Conservation (phyloP, 1,139 yeast species). For the Saccharomyces pastorianus region DNA sequence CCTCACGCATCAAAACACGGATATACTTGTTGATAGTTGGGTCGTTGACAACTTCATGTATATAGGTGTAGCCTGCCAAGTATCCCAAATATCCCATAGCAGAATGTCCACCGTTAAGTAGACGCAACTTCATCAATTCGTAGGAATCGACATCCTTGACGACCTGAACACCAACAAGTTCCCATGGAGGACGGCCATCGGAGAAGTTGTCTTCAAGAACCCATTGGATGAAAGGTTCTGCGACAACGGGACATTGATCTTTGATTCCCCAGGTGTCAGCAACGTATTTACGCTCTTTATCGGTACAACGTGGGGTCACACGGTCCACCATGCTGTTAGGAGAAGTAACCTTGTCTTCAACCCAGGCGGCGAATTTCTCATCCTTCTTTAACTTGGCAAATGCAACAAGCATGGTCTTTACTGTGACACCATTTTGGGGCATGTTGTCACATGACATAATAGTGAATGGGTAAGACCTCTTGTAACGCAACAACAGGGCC, state of each 20-base stretch:
- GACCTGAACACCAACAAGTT: constrained; percentile 7
- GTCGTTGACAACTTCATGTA: constrained; percentile 7
- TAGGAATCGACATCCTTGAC: constrained; percentile 4
- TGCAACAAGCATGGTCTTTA: constrained; percentile 6
- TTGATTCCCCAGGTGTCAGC: background rate
- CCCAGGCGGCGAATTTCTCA: constrained; percentile 5
- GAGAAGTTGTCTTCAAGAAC: constrained; percentile 7
- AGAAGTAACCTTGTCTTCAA: constrained; percentile 4
- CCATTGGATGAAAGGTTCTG: constrained; percentile 9
- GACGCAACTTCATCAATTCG: constrained; percentile 5
- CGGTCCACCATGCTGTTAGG: constrained; percentile 8
- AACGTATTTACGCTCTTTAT: constrained; percentile 2
- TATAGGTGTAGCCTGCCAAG: constrained; percentile 6
- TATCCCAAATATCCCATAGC: constrained; percentile 8
- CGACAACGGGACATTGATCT: constrained; percentile 5
- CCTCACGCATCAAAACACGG: background rate
- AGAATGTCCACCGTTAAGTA: constrained; percentile 7
- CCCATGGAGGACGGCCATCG: constrained; percentile 7
- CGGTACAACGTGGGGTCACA: constrained; percentile 8
- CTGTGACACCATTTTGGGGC: constrained; percentile 8
- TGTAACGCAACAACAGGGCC: constrained; percentile 4
- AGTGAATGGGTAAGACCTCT: constrained; percentile 4
- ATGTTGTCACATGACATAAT: constrained; percentile 7
- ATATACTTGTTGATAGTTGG: constrained; percentile 2
- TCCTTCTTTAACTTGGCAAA: constrained; percentile 5